Evolutionary conservation across 2,329 filamentous ascomycete species (phyloP).

Genomic region (Penicillium hordei): DNA sequence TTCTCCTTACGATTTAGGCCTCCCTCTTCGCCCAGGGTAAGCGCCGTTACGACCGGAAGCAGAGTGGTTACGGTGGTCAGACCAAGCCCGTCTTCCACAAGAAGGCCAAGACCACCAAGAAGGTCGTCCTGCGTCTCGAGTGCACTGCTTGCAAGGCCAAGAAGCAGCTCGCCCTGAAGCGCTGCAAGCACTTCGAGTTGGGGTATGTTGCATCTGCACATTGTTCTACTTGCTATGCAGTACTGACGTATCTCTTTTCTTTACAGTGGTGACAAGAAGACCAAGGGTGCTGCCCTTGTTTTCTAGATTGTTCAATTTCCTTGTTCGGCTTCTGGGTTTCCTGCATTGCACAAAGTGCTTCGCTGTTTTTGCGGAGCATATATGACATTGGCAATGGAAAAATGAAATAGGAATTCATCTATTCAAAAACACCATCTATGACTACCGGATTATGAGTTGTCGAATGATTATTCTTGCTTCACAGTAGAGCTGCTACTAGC

Average conservation of each 20-base stretch:
- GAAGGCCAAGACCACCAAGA: conserved; percentile 99
- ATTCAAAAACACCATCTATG: conserved; percentile 38
- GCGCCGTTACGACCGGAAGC: conserved; percentile 99
- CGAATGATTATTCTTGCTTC: conserved; percentile 4
- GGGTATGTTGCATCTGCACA: conserved; percentile 64
- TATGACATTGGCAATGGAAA: conserved; percentile 44
- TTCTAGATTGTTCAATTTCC: conserved; percentile 70
- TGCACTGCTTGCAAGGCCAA: conserved; percentile 98
- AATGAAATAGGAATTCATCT: conserved; percentile 45
- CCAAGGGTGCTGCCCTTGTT: conserved; percentile 99
- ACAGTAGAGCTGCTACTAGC: conserved; percentile 4
- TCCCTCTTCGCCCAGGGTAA: conserved; percentile 98
- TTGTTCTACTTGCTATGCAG: conserved; percentile 5
- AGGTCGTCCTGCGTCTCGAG: conserved; percentile 97
- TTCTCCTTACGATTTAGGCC: conserved; percentile 54
- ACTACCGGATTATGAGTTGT: conserved; percentile 37
- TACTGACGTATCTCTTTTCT: conserved; percentile 44
- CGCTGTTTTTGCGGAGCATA: conserved; percentile 35
- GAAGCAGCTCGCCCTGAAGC: conserved; percentile 96
- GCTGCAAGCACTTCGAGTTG: conserved; percentile 99
- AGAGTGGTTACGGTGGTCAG: conserved; percentile 99
- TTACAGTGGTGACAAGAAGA: conserved; percentile 99
- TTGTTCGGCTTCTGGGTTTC: conserved; percentile 46
- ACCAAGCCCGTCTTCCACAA: conserved; percentile 99
- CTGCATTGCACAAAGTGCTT: conserved; percentile 39